Percentiles rank a stretch among this genome's conserved stretches.
Conservation (phyloP, 176 grass and related monocot species). For the Carex pumila region DNA sequence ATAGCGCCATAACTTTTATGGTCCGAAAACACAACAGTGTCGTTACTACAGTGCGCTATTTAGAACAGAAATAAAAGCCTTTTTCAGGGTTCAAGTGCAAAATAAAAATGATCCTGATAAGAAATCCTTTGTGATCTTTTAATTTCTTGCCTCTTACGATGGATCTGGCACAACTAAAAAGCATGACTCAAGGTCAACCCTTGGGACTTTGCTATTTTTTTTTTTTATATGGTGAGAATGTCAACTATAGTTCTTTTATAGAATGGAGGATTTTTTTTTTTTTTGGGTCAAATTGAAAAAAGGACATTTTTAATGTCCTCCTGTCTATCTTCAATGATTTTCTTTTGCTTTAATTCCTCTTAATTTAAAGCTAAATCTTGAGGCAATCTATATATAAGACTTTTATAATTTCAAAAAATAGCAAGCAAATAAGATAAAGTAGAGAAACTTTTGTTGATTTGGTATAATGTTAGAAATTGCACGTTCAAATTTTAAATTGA, state of each 20-base stretch:
- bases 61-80: neutral
- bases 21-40: too few relatives aligned
- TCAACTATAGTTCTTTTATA: slow-evolving; percentile 17
- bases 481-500: too few relatives aligned
- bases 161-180: neutral
- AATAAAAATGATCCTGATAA: neutral
- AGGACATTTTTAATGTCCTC: neutral
- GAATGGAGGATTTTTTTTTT: neutral
- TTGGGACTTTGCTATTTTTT: neutral
- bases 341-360: neutral
- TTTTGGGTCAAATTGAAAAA: neutral
- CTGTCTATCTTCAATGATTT: slow-evolving; percentile 9
- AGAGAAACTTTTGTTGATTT: too few relatives aligned
- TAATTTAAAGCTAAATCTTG: neutral
- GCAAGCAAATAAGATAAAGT: too few relatives aligned
- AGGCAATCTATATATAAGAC: neutral
- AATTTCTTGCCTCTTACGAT: neutral
- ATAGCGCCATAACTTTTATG: too few relatives aligned
- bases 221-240: slow-evolving; percentile 9
- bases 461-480: too few relatives aligned
- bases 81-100: neutral
- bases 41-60: too few relatives aligned
- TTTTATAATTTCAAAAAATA: too few relatives aligned
- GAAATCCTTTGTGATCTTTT: neutral
- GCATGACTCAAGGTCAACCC: neutral